These are phyloP conservation scores for Millerago galiae DNA, from an alignment of 805 yeast genomes.

Conservation along the genomic window DNA sequence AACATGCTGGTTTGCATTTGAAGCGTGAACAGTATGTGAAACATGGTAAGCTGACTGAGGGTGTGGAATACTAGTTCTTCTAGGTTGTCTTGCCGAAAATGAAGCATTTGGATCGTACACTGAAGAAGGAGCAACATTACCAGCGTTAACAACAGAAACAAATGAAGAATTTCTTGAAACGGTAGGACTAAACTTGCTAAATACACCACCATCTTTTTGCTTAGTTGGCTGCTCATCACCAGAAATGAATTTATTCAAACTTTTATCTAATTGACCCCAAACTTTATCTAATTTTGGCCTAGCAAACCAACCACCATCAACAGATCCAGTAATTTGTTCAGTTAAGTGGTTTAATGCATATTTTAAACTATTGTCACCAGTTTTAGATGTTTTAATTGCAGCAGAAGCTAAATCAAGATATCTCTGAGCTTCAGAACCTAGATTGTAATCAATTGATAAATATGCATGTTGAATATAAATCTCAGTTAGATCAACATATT, in stretches of 20 bases:
- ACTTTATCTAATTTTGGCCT: constrained; percentile 72
- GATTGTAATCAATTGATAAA: constrained; percentile 62
- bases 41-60: neutral
- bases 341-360: constrained; percentile 32
- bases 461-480: constrained; percentile 64
- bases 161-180: constrained; percentile 47
- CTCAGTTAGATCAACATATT: constrained; percentile 41
- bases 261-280: constrained; percentile 84
- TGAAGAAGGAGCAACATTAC: neutral
- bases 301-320: constrained; percentile 70
- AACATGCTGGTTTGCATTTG: neutral
- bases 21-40: neutral
- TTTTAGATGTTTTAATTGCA: constrained; percentile 33
- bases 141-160: constrained; percentile 15
- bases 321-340: constrained; percentile 42
- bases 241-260: constrained; percentile 71
- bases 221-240: constrained; percentile 61
- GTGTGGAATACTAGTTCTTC: neutral
- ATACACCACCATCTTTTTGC: constrained; percentile 41
- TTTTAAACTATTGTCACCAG: constrained; percentile 28
- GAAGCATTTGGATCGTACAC: constrained; percentile 6
- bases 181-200: constrained; percentile 65
- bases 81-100: neutral
- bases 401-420: constrained; percentile 49
- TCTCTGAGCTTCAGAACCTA: constrained; percentile 49